Conservation (phyloP, 2,329 filamentous ascomycete genomes). For the Ascochyta pisi region DNA sequence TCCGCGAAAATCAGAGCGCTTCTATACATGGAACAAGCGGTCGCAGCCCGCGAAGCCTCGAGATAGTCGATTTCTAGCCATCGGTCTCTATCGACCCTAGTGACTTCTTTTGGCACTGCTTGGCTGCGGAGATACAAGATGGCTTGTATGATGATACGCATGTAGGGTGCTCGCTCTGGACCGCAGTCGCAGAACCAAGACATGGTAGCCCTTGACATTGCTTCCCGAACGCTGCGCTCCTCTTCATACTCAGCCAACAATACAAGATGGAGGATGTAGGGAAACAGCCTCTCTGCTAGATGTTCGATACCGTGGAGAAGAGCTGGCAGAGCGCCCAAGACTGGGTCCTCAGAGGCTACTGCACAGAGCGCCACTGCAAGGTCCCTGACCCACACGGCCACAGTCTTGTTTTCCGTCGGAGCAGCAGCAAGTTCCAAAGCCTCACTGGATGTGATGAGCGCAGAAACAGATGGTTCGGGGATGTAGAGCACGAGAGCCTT, state of each 20-base stretch:
- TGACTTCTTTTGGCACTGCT: constrained; percentile 74
- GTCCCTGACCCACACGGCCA: constrained; percentile 65
- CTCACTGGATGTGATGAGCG: constrained; percentile 10
- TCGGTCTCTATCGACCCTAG: constrained; percentile 75
- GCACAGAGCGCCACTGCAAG: constrained; percentile 65
- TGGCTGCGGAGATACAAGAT: constrained; percentile 90
- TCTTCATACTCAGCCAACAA: constrained; percentile 72
- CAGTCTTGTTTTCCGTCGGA: constrained; percentile 24
- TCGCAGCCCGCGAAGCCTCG: constrained; percentile 73
- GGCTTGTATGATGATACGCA: constrained; percentile 76
- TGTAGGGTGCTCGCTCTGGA: constrained; percentile 63
- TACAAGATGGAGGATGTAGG: constrained; percentile 84
- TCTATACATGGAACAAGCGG: constrained; percentile 82
- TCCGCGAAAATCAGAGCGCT: constrained; percentile 86
- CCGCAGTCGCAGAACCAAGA: constrained; percentile 65
- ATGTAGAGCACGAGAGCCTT: constrained; percentile 37
- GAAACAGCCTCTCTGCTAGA: constrained; percentile 77
- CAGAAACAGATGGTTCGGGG: constrained; percentile 19
- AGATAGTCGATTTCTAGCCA: constrained; percentile 89
- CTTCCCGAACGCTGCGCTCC: constrained; percentile 62
- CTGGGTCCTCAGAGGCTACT: constrained; percentile 64
- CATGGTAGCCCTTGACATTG: constrained; percentile 70
- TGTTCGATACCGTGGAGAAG: constrained; percentile 70
- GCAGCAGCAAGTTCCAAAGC: constrained; percentile 27
- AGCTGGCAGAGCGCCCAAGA: constrained; percentile 72